Evolutionary conservation across 306 rosid genomes (phyloP).

Genomic region (Fragaria ananassa): DNA sequence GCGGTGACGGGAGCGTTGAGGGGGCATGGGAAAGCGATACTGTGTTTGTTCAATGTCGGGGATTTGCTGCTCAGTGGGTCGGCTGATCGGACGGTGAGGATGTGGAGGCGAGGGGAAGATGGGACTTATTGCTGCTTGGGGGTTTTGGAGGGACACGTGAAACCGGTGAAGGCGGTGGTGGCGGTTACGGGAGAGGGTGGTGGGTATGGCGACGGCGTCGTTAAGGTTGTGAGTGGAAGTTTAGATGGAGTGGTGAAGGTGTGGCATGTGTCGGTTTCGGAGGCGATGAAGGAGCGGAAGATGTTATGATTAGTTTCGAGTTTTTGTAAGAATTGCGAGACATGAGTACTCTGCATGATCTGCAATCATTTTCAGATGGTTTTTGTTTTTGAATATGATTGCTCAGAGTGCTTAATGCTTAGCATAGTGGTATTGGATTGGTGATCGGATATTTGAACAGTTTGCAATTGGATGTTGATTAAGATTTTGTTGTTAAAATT

Average conservation of each 20-base stretch:
- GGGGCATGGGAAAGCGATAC: conserved; percentile 71
- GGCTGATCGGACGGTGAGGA: conserved; percentile 81
- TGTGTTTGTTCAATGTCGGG: conserved; percentile 57
- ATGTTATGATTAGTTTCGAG: background rate
- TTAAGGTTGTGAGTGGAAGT: conserved; percentile 68
- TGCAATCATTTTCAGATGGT: conserved; percentile 9
- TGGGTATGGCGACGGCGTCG: conserved; percentile 24
- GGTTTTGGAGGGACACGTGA: conserved; percentile 58
- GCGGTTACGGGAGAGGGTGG: conserved; percentile 26
- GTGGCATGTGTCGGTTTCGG: conserved; percentile 55
- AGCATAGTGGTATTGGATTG: background rate
- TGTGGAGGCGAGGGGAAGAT: conserved; percentile 59
- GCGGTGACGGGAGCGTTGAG: conserved; percentile 79
- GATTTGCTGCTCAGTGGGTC: conserved; percentile 79
- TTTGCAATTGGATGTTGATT: background rate
- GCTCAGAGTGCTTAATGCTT: background rate
- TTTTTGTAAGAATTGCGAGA: background rate
- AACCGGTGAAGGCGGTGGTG: conserved; percentile 75
- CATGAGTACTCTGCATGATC: background rate
- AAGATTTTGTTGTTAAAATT: background rate
- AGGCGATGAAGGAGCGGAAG: background rate
- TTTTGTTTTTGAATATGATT: conserved; percentile 7
- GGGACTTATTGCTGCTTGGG: conserved; percentile 59
- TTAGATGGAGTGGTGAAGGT: conserved; percentile 79
- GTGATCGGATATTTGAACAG: background rate